Percentiles rank a stretch among this genome's conserved stretches.
phyloP scores from a whole-genome alignment of 164 flowering plant species.

The Stephania cephalantha region DNA sequence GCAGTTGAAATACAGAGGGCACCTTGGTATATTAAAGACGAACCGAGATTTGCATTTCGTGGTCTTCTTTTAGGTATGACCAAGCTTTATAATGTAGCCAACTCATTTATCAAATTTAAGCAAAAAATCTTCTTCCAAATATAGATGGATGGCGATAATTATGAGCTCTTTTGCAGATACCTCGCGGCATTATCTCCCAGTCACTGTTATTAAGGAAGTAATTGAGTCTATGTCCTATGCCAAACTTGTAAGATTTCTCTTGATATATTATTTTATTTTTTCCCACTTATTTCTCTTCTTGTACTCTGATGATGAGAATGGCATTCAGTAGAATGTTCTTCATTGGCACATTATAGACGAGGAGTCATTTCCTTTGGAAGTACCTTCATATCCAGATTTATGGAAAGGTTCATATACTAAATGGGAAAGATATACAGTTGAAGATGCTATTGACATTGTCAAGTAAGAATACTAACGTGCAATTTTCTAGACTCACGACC shows the following conservation, averaged over 20 bases:
- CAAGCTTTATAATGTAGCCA: not conserved
- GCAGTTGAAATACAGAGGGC: constrained; percentile 59
- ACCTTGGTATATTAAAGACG: constrained; percentile 84
- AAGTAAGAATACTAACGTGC: constrained; percentile 38
- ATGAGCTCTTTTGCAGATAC: constrained; percentile 59
- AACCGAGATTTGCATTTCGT: constrained; percentile 84
- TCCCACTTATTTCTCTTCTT: constrained; percentile 10
- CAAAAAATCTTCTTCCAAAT: not conserved
- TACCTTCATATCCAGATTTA: constrained; percentile 75
- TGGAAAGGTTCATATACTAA: constrained; percentile 94
- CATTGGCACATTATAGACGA: constrained; percentile 99
- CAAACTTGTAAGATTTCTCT: constrained; percentile 71
- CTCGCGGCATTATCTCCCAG: constrained; percentile 78
- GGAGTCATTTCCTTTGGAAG: constrained; percentile 86
- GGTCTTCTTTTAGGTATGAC: constrained; percentile 81
- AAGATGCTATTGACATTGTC: constrained; percentile 89
- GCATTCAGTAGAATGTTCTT: constrained; percentile 85
- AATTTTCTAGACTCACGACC: not conserved
- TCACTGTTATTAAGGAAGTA: constrained; percentile 72
- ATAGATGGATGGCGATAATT: constrained; percentile 3
- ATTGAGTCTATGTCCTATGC: constrained; percentile 96
- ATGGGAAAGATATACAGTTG: constrained; percentile 88
- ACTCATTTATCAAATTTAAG: constrained; percentile 1
- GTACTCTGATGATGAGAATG: constrained; percentile 34
- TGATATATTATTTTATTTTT: constrained; percentile 3